Conservation (phyloP, 2,329 filamentous ascomycete genomes). For the Trichoderma lentiforme region DNA sequence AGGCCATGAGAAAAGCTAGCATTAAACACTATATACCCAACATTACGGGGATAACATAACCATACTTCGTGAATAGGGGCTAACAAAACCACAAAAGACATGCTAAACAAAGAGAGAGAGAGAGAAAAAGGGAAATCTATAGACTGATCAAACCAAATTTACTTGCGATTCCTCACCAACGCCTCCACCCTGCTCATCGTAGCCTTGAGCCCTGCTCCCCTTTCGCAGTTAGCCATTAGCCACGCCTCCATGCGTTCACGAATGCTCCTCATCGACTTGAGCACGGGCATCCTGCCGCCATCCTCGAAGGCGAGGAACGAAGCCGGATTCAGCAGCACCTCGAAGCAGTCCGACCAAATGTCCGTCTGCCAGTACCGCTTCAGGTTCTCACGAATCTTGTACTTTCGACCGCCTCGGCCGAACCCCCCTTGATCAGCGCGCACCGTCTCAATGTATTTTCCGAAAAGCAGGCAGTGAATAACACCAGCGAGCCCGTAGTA, state of each 20-base stretch:
- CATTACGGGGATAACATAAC: background rate
- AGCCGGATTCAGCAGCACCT: constrained; percentile 79
- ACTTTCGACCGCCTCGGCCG: constrained; percentile 62
- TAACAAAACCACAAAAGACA: background rate
- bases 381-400: constrained; percentile 75
- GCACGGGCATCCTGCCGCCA: constrained; percentile 65
- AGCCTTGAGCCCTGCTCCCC: constrained; percentile 69
- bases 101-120: background rate
- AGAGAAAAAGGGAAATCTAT: background rate
- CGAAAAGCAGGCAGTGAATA: constrained; percentile 85
- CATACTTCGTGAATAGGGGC: background rate
- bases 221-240: constrained; percentile 78
- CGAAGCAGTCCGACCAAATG: constrained; percentile 81
- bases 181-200: constrained; percentile 63
- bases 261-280: constrained; percentile 64
- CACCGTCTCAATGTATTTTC: constrained; percentile 86
- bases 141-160: background rate
- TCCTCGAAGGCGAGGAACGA: constrained; percentile 64
- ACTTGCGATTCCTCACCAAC: constrained; percentile 39
- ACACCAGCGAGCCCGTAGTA: constrained; percentile 90
- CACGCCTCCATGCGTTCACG: constrained; percentile 80
- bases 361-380: constrained; percentile 98
- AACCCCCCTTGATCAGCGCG: constrained; percentile 53
- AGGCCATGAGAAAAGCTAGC: background rate
- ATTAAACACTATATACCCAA: background rate